Conservation (phyloP, 768 basidiomycete species). For the Flagelloscypha sp. region DNA sequence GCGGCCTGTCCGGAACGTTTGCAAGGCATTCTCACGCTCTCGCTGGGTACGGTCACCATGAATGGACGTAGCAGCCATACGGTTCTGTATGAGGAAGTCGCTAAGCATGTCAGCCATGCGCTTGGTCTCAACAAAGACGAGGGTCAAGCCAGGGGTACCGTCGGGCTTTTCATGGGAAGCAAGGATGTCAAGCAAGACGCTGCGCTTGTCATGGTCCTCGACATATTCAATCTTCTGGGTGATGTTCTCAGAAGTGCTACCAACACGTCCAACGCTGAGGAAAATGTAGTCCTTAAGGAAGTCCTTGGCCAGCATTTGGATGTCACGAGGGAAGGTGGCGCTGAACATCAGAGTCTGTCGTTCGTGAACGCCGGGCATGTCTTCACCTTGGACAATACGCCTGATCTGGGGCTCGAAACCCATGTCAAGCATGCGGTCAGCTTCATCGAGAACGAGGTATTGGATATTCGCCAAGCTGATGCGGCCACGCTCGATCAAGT, state of each 20-base stretch:
- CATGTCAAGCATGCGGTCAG: slow-evolving; percentile 99
- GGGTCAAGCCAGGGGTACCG: slow-evolving; percentile 63
- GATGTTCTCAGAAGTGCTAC: slow-evolving; percentile 98
- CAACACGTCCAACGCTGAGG: slow-evolving; percentile 96
- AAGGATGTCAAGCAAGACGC: slow-evolving; percentile 90
- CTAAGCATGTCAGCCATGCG: slow-evolving; percentile 98
- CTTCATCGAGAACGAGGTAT: slow-evolving; percentile 97
- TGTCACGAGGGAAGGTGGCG: slow-evolving; percentile 98
- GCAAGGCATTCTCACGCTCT: slow-evolving; percentile 92
- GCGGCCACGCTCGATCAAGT: slow-evolving; percentile 94
- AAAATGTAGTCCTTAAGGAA: slow-evolving; percentile 99
- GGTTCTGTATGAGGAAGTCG: slow-evolving; percentile 82
- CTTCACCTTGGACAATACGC: slow-evolving; percentile 94
- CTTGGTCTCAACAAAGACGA: slow-evolving; percentile 99
- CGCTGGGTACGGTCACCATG: slow-evolving; percentile 97
- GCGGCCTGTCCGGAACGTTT: slow-evolving; percentile 90
- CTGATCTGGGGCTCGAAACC: slow-evolving; percentile 99
- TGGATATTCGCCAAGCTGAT: slow-evolving; percentile 95
- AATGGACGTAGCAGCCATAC: slow-evolving; percentile 89
- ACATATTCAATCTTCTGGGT: slow-evolving; percentile 99
- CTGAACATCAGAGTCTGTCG: slow-evolving; percentile 99
- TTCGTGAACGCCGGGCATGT: slow-evolving; percentile 89
- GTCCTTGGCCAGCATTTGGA: slow-evolving; percentile 92
- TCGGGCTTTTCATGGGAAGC: slow-evolving; percentile 53
- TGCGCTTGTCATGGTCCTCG: slow-evolving; percentile 94